These are phyloP conservation scores for Kodamaea sagamina DNA, from an alignment of 805 yeast genomes.

Conservation along the genomic window DNA sequence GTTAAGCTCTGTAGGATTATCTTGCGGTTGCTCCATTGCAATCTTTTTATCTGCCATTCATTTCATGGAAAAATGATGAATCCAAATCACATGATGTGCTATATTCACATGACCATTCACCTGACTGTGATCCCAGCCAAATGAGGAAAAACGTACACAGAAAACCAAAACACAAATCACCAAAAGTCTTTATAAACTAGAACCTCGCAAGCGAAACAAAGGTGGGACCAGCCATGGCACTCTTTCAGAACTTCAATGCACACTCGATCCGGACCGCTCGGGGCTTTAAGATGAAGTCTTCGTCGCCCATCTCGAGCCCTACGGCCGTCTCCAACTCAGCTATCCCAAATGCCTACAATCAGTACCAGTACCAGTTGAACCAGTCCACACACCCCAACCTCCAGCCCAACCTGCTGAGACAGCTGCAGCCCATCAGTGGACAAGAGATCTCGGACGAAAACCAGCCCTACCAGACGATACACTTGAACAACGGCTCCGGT, in stretches of 20 bases:
- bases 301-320: constrained; percentile 42
- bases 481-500: constrained; percentile 11
- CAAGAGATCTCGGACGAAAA: background rate
- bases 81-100: background rate
- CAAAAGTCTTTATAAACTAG: background rate
- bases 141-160: background rate
- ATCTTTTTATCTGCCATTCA: too few relatives aligned
- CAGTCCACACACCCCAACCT: constrained; percentile 3
- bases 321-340: constrained; percentile 38
- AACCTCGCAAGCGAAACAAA: background rate
- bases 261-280: constrained; percentile 44
- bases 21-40: too few relatives aligned
- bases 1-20: too few relatives aligned
- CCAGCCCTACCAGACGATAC: constrained; percentile 12
- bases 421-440: background rate
- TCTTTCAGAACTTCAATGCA: constrained; percentile 46
- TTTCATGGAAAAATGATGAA: too few relatives aligned
- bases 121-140: background rate
- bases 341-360: constrained; percentile 29
- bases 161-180: constrained; percentile 6
- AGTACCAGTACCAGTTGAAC: constrained; percentile 13
- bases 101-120: background rate
- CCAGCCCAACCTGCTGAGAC: constrained; percentile 2
- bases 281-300: constrained; percentile 44
- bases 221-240: constrained; percentile 32